These are phyloP conservation scores for Polygonum maritimum DNA, from an alignment of 148 eudicot genomes.

Conservation along the genomic window DNA sequence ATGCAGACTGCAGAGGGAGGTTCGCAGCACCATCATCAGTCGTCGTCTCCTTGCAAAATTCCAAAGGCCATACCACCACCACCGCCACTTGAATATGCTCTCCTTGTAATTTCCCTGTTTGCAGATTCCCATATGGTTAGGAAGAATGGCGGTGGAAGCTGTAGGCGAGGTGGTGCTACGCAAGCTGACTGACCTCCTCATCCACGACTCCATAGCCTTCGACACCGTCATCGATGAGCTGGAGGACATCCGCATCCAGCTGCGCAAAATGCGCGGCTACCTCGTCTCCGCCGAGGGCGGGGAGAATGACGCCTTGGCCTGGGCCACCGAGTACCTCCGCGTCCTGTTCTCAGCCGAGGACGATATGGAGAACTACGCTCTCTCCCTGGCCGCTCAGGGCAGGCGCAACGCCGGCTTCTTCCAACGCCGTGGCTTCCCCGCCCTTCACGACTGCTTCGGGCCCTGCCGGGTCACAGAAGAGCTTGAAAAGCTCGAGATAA, in stretches of 20 bases:
- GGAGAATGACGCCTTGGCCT: background rate
- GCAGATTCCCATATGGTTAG: too few species aligned
- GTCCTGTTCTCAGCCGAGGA: slow-evolving; percentile 20
- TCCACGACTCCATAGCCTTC: slow-evolving; percentile 15
- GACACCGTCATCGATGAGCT: slow-evolving; percentile 12
- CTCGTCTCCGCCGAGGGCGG: slow-evolving; percentile 9
- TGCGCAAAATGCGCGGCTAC: slow-evolving; percentile 13
- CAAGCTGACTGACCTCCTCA: slow-evolving; percentile 20
- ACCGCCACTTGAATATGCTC: too few species aligned
- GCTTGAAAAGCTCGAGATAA: background rate
- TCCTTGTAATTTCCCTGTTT: too few species aligned
- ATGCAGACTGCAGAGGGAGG: too few species aligned
- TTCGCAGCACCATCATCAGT: too few species aligned
- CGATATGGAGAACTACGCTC: slow-evolving; percentile 15
- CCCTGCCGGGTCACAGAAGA: background rate
- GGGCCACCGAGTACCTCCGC: slow-evolving; percentile 9
- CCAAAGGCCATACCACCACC: too few species aligned
- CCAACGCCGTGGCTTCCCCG: slow-evolving; percentile 10
- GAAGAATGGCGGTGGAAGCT: slow-evolving; percentile 16
- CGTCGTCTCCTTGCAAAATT: too few species aligned
- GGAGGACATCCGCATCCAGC: slow-evolving; percentile 12
- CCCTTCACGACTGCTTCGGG: background rate
- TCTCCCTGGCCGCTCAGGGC: slow-evolving; percentile 14
- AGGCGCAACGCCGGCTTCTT: slow-evolving; percentile 12
- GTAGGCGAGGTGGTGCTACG: slow-evolving; percentile 16